A percentile compares a stretch with the other conserved stretches of the same genome.
These are phyloP conservation scores for Euphorbia celastroides DNA, from an alignment of 441 rosid species.

Conservation along the genomic window DNA sequence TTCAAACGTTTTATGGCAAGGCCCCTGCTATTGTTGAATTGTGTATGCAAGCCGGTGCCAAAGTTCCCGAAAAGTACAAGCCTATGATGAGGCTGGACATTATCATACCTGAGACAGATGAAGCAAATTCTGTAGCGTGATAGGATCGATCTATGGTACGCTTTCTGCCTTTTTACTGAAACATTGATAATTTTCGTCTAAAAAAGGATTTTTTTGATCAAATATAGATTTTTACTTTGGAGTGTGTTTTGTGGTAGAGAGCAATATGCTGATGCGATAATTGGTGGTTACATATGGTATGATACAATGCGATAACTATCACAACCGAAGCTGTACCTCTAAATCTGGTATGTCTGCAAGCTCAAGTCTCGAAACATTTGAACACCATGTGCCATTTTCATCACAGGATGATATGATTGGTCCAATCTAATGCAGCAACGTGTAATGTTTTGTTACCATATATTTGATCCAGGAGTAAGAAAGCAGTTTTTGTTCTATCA, in stretches of 20 bases:
- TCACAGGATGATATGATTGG: not conserved
- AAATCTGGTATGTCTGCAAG: not conserved
- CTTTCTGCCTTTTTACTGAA: constrained; percentile 1
- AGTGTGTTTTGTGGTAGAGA: not conserved
- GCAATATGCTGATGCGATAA: not conserved
- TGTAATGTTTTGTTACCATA: not conserved
- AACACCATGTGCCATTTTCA: not conserved
- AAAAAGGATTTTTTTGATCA: too few relatives aligned
- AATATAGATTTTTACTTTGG: not conserved
- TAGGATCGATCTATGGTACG: not conserved
- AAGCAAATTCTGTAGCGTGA: constrained; percentile 48
- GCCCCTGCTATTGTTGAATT: constrained; percentile 55
- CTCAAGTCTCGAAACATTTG: not conserved
- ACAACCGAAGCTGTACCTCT: not conserved
- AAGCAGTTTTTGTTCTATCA: not conserved
- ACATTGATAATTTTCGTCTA: not conserved
- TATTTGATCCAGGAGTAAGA: not conserved
- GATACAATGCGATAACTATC: not conserved
- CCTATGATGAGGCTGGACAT: constrained; percentile 88
- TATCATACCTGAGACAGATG: constrained; percentile 57
- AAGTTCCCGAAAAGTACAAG: constrained; percentile 46
- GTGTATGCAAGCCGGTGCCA: constrained; percentile 64
- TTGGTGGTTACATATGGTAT: not conserved
- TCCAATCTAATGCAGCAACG: not conserved
- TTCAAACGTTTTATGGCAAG: constrained; percentile 73